phyloP scores from a whole-genome alignment of 352 stramenopile genomes.

The Aphanomyces stellatus region DNA sequence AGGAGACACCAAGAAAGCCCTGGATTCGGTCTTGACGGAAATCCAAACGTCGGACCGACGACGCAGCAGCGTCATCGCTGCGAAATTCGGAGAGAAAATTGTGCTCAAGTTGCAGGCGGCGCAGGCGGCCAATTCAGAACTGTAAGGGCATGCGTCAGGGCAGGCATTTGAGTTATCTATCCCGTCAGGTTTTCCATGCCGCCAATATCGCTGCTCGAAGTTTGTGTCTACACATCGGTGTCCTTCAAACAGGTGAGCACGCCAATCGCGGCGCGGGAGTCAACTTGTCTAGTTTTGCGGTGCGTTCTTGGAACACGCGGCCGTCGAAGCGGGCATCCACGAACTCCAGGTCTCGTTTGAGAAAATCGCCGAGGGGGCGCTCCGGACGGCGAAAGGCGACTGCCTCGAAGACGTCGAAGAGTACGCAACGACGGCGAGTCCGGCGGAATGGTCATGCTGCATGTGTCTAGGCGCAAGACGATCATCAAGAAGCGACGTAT shows the following conservation, averaged over 20 bases:
- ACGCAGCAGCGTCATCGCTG: conserved; percentile 3
- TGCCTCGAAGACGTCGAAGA: background rate
- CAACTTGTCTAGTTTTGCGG: conserved; percentile 7
- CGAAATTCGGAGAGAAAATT: conserved; percentile 8
- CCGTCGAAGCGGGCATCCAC: background rate
- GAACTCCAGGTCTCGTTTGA: conserved; percentile 5
- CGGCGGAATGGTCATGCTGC: too few relatives aligned
- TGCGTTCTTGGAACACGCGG: background rate
- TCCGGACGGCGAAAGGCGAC: background rate
- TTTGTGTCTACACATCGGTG: conserved; percentile 1
- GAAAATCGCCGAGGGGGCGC: background rate
- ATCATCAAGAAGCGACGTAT: background rate
- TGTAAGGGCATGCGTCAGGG: background rate
- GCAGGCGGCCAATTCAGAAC: background rate
- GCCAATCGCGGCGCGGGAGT: too few relatives aligned
- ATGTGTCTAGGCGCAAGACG: conserved; percentile 2
- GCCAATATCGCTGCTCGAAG: background rate
- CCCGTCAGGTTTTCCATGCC: background rate
- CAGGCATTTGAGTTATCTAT: background rate
- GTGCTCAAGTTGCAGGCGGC: background rate
- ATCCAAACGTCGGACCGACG: background rate
- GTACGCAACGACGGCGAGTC: background rate
- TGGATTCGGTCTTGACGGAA: background rate
- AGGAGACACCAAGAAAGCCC: background rate
- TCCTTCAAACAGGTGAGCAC: conserved; percentile 10